phyloP scores from a whole-genome alignment of 257 asterid species.

The Solanum bukasovii region DNA sequence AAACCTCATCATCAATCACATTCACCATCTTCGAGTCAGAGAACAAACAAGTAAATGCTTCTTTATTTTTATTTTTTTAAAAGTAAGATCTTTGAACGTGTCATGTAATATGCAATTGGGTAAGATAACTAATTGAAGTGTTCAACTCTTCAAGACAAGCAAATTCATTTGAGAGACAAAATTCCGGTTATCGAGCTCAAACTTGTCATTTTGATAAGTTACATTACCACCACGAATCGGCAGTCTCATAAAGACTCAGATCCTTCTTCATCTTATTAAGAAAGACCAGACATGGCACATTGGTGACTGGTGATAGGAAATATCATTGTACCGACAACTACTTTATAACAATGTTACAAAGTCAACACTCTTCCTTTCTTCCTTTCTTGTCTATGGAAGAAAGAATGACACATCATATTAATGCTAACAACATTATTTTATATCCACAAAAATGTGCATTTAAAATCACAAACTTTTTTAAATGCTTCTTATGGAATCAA shows the following conservation, averaged over 20 bases:
- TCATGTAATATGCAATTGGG: neutral
- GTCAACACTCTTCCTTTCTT: neutral
- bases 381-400: neutral
- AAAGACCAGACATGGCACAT: neutral
- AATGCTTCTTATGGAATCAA: neutral
- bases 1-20: neutral
- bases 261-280: neutral
- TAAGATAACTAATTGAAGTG: neutral
- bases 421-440: neutral
- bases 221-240: neutral
- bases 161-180: neutral
- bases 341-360: neutral
- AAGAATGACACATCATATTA: neutral
- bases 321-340: neutral
- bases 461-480: neutral
- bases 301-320: neutral
- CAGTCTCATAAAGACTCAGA: neutral
- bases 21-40: neutral
- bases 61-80: neutral
- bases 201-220: neutral
- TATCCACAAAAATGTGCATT: neutral
- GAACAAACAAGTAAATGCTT: neutral
- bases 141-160: neutral
- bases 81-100: neutral
- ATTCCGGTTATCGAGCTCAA: neutral